Percentiles rank a stretch among this genome's conserved stretches.
phyloP scores from a whole-genome alignment of 192 early-diverging fungal species.

The Gorgonomyces haynaldii region DNA sequence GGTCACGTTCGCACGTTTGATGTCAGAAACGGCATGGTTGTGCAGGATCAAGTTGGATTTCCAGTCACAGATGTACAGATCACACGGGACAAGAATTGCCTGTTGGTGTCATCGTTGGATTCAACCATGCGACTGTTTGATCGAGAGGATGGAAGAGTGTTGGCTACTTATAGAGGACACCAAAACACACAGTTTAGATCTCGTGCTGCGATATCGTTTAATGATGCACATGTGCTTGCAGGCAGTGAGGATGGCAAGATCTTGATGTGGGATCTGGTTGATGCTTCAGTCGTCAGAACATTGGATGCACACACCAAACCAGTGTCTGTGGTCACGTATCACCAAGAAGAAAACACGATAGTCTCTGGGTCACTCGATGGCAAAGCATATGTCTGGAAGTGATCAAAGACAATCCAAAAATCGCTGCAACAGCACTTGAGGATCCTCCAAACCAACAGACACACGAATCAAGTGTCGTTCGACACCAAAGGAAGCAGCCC shows the following conservation, averaged over 20 bases:
- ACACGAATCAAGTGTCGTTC: constrained; percentile 63
- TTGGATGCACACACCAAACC: constrained; percentile 44
- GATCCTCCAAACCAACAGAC: constrained; percentile 79
- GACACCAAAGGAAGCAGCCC: constrained; percentile 78
- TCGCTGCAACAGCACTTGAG: constrained; percentile 50
- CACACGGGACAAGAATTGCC: constrained; percentile 56
- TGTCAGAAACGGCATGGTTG: constrained; percentile 60
- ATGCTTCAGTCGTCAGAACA: constrained; percentile 35
- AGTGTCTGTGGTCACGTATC: constrained; percentile 57
- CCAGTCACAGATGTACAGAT: constrained; percentile 65
- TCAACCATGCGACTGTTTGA: constrained; percentile 76
- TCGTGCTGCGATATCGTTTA: constrained; percentile 54
- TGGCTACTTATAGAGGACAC: constrained; percentile 73
- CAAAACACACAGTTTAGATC: constrained; percentile 67
- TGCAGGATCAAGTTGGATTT: constrained; percentile 55
- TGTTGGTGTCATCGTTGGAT: constrained; percentile 68
- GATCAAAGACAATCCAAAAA: too few species aligned
- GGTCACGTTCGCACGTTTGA: constrained; percentile 77
- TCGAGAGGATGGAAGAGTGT: constrained; percentile 53
- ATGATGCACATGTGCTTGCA: constrained; percentile 62
- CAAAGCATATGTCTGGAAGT: constrained; percentile 52
- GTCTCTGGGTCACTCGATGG: constrained; percentile 60
- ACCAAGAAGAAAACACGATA: constrained; percentile 48
- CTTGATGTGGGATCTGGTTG: constrained; percentile 75
- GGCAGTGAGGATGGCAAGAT: constrained; percentile 86